A percentile compares a stretch with the other conserved stretches of the same genome.
Evolutionary conservation across 2,329 filamentous ascomycete genomes (phyloP).

Genomic region (Botrytis deweyae): DNA sequence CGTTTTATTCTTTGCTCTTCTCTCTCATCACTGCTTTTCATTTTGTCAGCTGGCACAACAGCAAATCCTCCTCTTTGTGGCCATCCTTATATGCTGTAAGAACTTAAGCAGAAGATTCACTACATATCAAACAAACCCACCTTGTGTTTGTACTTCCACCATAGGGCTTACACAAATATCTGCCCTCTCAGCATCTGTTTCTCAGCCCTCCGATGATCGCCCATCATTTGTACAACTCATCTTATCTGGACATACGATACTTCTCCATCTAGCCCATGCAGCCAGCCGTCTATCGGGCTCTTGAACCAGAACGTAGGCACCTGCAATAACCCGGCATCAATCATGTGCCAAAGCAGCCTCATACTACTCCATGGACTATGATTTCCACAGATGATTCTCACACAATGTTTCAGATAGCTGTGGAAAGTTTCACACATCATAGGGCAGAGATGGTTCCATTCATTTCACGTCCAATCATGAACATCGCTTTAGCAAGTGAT

Average conservation of each 20-base stretch:
- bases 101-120: background rate
- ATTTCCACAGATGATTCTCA: background rate
- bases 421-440: constrained; percentile 3
- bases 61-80: background rate
- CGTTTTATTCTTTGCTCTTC: background rate
- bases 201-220: constrained; percentile 10
- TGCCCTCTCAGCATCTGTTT: background rate
- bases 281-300: constrained; percentile 15
- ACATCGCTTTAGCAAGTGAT: background rate
- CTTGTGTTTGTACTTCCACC: constrained; percentile 4
- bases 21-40: background rate
- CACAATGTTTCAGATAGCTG: background rate
- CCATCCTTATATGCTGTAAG: background rate
- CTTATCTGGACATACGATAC: background rate
- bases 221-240: background rate
- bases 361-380: background rate
- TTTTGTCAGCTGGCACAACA: background rate
- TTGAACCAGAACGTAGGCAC: background rate
- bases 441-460: background rate
- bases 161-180: constrained; percentile 9
- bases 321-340: background rate
- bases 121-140: background rate
- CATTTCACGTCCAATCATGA: background rate
- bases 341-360: constrained; percentile 1
- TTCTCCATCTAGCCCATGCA: background rate